Evolutionary conservation across 2,329 filamentous ascomycete genomes (phyloP).

Genomic region (Macrophomina phaseolina): DNA sequence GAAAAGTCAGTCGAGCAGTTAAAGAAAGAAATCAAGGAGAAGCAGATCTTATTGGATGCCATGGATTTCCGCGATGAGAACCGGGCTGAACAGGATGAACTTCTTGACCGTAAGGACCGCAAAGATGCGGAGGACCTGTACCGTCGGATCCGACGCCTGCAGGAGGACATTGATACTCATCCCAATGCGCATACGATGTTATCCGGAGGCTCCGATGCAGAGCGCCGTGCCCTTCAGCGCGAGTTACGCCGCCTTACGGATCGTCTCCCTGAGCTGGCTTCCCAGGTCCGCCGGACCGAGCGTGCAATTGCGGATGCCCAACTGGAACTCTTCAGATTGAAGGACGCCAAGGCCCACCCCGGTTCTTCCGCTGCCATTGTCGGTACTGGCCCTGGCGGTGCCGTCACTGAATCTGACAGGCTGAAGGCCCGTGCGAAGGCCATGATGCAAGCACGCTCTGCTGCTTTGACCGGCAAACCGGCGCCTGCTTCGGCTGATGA

Average conservation of each 20-base stretch:
- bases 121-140: constrained; percentile 94
- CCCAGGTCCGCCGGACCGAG: constrained; percentile 87
- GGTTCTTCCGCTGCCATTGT: constrained; percentile 80
- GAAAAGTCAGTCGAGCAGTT: constrained; percentile 87
- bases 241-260: constrained; percentile 90
- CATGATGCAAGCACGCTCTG: constrained; percentile 98
- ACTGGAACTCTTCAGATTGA: constrained; percentile 90
- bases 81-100: constrained; percentile 86
- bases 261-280: constrained; percentile 88
- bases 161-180: constrained; percentile 93
- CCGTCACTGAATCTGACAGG: constrained; percentile 89
- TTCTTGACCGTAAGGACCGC: constrained; percentile 85
- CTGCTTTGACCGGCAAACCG: constrained; percentile 87
- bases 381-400: constrained; percentile 88
- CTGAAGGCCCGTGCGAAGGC: constrained; percentile 94
- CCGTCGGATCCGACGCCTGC: constrained; percentile 85
- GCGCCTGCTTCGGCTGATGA: constrained; percentile 70
- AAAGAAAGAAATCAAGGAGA: constrained; percentile 90
- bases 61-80: constrained; percentile 97
- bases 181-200: constrained; percentile 68
- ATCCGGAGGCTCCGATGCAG: constrained; percentile 70
- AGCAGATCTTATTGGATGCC: constrained; percentile 91
- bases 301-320: constrained; percentile 90
- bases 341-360: constrained; percentile 90
- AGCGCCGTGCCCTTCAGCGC: constrained; percentile 82